These are phyloP conservation scores for Psilocybe cyanescens DNA, from an alignment of 768 basidiomycete genomes.

Conservation along the genomic window DNA sequence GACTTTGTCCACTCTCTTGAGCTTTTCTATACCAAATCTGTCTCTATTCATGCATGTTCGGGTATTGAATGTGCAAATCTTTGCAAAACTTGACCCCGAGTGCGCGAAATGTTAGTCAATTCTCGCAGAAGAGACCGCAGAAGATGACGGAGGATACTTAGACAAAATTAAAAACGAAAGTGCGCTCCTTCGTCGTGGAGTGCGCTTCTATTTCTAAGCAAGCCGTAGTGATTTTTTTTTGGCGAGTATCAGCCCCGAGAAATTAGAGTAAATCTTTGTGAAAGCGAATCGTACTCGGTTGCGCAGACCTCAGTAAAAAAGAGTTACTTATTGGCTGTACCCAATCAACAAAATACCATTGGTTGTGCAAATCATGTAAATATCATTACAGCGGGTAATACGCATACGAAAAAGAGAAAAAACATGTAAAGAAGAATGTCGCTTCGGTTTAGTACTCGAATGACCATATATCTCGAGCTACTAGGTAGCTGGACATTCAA, in stretches of 20 bases:
- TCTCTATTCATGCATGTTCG: too few species aligned
- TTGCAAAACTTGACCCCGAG: background rate
- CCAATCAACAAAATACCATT: background rate
- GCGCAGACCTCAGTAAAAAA: slow-evolving; percentile 8
- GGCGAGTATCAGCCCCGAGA: background rate
- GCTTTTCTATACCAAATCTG: background rate
- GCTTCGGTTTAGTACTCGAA: slow-evolving; percentile 81
- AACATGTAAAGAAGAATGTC: slow-evolving; percentile 33
- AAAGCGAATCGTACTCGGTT: background rate
- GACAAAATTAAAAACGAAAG: background rate
- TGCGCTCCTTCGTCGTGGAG: background rate
- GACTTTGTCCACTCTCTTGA: background rate
- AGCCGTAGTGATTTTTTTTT: background rate
- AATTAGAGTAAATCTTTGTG: background rate
- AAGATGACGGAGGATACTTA: background rate
- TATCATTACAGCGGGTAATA: background rate
- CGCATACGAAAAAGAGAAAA: background rate
- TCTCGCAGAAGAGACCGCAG: background rate
- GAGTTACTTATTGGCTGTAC: background rate
- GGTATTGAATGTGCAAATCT: background rate
- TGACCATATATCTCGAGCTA: slow-evolving; percentile 50
- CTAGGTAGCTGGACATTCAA: slow-evolving; percentile 61
- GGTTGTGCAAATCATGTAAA: background rate
- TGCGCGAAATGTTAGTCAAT: background rate
- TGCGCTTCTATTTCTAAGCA: background rate